phyloP scores from a whole-genome alignment of 2,329 filamentous ascomycete species.

The Lachnum nothofagi region DNA sequence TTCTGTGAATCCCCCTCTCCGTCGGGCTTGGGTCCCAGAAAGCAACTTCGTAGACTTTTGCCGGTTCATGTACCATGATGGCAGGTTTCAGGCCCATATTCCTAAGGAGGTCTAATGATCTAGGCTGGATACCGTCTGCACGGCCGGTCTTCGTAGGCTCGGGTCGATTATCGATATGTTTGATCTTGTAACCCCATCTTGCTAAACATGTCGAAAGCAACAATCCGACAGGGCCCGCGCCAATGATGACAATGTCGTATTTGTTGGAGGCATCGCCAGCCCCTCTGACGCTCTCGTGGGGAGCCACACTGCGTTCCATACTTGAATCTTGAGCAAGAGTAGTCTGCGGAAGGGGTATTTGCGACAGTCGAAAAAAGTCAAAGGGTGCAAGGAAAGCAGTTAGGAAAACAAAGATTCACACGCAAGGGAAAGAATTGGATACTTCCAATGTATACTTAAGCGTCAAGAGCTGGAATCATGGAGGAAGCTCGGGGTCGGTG shows the following conservation, averaged over 20 bases:
- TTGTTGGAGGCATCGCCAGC: constrained; percentile 14
- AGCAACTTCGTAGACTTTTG: constrained; percentile 74
- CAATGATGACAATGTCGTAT: constrained; percentile 74
- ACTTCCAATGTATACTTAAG: background rate
- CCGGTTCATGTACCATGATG: constrained; percentile 82
- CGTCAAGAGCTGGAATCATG: constrained; percentile 1
- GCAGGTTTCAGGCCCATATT: constrained; percentile 86
- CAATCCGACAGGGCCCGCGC: constrained; percentile 82
- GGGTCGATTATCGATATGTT: constrained; percentile 86
- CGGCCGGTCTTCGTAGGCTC: constrained; percentile 82
- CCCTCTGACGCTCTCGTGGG: background rate
- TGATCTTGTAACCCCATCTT: constrained; percentile 90
- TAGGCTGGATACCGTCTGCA: constrained; percentile 86
- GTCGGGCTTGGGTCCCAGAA: constrained; percentile 63
- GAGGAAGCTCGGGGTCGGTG: constrained; percentile 13
- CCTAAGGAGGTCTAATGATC: constrained; percentile 77
- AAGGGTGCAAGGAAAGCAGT: background rate
- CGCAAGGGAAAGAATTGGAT: background rate
- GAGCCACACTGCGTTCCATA: background rate
- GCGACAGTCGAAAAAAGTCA: background rate
- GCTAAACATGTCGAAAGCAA: constrained; percentile 83
- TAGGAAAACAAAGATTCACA: constrained; percentile 1
- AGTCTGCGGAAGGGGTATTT: background rate
- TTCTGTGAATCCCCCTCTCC: constrained; percentile 55
- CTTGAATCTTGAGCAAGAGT: background rate